These are phyloP conservation scores for Sporormia fimetaria DNA, from an alignment of 495 filamentous ascomycete species.

Conservation along the genomic window DNA sequence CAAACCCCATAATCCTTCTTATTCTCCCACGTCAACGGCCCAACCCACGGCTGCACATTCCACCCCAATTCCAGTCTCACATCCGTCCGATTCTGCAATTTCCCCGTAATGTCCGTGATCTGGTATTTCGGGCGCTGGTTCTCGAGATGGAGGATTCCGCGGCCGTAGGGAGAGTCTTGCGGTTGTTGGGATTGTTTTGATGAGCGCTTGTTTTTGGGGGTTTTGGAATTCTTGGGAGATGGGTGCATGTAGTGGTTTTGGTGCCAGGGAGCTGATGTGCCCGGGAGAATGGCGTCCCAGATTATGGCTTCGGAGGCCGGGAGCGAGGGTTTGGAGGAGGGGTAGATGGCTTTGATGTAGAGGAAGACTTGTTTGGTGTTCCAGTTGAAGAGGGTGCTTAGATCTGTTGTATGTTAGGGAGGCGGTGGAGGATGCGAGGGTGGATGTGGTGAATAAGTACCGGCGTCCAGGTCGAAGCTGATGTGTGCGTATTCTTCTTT, in stretches of 20 bases:
- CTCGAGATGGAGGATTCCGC: conserved; percentile 58
- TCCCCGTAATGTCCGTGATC: conserved; percentile 73
- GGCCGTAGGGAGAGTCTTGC: conserved; percentile 21
- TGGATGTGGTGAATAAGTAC: conserved; percentile 30
- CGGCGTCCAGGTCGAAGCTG: conserved; percentile 77
- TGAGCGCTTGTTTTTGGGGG: conserved; percentile 6
- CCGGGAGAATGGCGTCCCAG: conserved; percentile 88
- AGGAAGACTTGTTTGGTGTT: conserved; percentile 99
- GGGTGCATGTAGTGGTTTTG: conserved; percentile 39
- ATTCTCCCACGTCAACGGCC: conserved; percentile 67
- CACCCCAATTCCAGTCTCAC: conserved; percentile 72
- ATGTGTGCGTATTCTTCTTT: conserved; percentile 91
- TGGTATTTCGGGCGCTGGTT: conserved; percentile 87
- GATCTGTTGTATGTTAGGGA: conserved; percentile 43
- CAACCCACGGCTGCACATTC: conserved; percentile 98
- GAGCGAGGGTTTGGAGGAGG: conserved; percentile 41
- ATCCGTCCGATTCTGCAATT: conserved; percentile 56
- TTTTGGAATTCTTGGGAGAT: conserved; percentile 23
- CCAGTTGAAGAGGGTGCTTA: conserved; percentile 92
- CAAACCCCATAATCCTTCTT: conserved; percentile 48
- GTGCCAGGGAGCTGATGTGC: conserved; percentile 43
- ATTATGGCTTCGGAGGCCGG: conserved; percentile 63
- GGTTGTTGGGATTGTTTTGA: conserved; percentile 4
- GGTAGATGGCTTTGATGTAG: conserved; percentile 84
- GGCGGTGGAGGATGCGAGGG: neutral